Percentiles rank a stretch among this genome's conserved stretches.
Evolutionary conservation across 225 moss, liverwort and hornwort genomes (phyloP).

Genomic region (Bryum argenteum): DNA sequence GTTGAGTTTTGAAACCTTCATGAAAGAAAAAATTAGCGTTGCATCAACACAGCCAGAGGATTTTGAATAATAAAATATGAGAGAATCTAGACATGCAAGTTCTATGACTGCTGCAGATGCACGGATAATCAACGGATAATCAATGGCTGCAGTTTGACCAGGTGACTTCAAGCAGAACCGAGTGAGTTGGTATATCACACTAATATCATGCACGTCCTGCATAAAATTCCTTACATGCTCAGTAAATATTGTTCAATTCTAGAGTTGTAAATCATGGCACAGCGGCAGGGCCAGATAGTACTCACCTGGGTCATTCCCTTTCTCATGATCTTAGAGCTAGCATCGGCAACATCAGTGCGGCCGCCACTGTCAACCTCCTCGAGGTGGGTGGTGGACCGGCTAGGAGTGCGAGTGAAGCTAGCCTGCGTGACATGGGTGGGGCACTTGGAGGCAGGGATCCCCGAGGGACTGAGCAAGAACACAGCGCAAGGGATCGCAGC

Average conservation of each 20-base stretch:
- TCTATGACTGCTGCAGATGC: conserved; percentile 2
- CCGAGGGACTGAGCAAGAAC: conserved; percentile 51
- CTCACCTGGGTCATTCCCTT: too few relatives aligned
- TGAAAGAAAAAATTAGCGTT: too few relatives aligned
- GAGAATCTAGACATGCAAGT: background rate
- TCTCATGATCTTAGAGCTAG: too few relatives aligned
- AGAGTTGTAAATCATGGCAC: too few relatives aligned
- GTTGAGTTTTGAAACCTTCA: too few relatives aligned
- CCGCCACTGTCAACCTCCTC: conserved; percentile 37
- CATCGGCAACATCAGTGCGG: too few relatives aligned
- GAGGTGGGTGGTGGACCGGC: conserved; percentile 40
- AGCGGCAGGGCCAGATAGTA: too few relatives aligned
- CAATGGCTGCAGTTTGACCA: conserved; percentile 13
- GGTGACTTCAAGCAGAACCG: background rate
- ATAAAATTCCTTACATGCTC: background rate
- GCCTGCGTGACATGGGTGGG: conserved; percentile 51
- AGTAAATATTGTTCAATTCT: too few relatives aligned
- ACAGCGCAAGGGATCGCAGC: conserved; percentile 32
- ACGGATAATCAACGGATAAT: background rate
- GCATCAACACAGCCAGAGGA: too few relatives aligned
- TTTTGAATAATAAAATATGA: too few relatives aligned
- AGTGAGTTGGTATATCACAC: conserved; percentile 15
- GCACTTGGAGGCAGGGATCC: conserved; percentile 45
- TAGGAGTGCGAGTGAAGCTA: conserved; percentile 43
- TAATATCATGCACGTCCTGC: background rate